Evolutionary conservation across 352 stramenopile genomes (phyloP), one percentile per base, ranked within the genome.

Genomic region (Phytophthora cactorum): DNA sequence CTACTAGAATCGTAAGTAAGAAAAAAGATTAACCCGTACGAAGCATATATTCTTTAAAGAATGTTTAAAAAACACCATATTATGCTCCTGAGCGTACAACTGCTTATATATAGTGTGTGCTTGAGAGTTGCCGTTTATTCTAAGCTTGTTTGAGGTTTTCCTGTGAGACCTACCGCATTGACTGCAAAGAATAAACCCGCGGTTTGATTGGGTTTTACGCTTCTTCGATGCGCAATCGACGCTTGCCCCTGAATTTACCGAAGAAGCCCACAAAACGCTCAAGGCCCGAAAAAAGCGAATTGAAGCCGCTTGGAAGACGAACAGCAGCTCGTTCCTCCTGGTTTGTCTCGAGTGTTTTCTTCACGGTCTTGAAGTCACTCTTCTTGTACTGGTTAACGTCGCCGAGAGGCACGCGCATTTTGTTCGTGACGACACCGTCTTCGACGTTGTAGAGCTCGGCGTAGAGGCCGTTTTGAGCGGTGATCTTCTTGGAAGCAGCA

Each of bases 1-100:
- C 17, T 89, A 89, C 72, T 89, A 72, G 32, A 43, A 5, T 41
- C 47, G 27, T 52, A 53, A 54, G 41, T 29, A 31, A 43, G 8
- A 28, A 57, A 45, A 2, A 28, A 43, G 5, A n/a, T 41, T 6
- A 28, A n/a, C 44, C 6, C 44, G 36, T 15, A 6, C 29, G 6
- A 6, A 6, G 29, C 29, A 32, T 6, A 6, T 6, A 32, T 32
- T 32, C 29, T 32, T 32, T 32, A 6, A 32, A 32, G 29, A 32
- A 32, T 6, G 6, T 3, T 32, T 3, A 6, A 32, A 3, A 6
- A 32, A 32, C 3, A 32, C 29, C 3, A 3, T 6, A 32, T 3
- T 32, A 32, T 6, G 29, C 29, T 32, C 29, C 29, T 32, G 29
- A 32, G 29, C 6, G 29, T 43, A 15, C 12, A 43, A 11, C n/a